These are phyloP conservation scores for Lupinus albus DNA, from an alignment of 306 rosid species.

Conservation along the genomic window DNA sequence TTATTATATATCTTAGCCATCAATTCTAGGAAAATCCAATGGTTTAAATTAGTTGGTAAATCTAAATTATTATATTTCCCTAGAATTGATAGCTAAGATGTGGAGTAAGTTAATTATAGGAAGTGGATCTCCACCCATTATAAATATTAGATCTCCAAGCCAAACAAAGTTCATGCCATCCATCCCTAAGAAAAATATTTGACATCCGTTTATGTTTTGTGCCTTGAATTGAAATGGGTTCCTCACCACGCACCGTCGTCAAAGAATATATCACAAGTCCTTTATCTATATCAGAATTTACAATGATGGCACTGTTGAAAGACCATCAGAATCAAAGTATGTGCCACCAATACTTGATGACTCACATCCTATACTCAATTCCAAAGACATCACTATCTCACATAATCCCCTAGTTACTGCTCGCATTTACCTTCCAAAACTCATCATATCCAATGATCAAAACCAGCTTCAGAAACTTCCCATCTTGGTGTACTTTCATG, in stretches of 20 bases:
- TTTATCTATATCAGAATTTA: conserved; percentile 22
- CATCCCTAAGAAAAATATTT: no score
- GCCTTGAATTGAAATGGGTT: conserved; percentile 4
- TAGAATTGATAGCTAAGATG: no score
- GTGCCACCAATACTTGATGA: conserved; percentile 40
- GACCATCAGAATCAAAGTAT: conserved; percentile 25
- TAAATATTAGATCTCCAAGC: no score
- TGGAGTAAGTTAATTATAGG: no score
- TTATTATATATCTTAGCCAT: no score
- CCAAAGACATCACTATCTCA: conserved; percentile 47
- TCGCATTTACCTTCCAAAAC: conserved; percentile 43
- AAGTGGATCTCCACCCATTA: no score
- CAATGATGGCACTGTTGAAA: conserved; percentile 40
- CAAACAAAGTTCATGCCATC: no score
- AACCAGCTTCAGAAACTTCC: conserved; percentile 39
- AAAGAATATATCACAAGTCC: conserved; percentile 28
- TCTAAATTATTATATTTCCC: no score
- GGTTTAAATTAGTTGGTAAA: no score
- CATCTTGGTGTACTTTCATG: conserved; percentile 55
- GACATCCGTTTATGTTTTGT: no score
- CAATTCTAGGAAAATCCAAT: no score
- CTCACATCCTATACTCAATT: conserved; percentile 38
- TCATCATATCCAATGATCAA: background rate
- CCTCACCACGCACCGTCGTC: background rate
- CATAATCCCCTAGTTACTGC: conserved; percentile 41